Percentiles rank a stretch among this genome's conserved stretches.
phyloP scores from a whole-genome alignment of 2,329 filamentous ascomycete genomes.

The Sporothrix curviconia region DNA sequence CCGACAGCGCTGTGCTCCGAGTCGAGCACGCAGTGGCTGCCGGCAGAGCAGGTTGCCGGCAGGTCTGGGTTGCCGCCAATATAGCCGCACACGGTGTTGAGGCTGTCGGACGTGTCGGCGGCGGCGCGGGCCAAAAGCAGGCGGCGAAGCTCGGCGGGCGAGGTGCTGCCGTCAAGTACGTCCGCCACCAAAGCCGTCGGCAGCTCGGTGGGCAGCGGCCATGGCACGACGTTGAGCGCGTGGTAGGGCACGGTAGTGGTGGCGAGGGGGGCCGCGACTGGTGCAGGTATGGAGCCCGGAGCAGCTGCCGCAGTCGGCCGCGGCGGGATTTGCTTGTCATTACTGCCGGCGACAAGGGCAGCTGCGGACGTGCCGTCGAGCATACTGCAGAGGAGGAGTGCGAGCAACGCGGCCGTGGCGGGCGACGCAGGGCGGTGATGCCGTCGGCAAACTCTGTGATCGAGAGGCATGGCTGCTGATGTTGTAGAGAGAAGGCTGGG shows the following conservation, averaged over 20 bases:
- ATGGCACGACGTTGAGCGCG: conserved; percentile 29
- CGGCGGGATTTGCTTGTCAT: background rate
- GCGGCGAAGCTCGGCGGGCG: background rate
- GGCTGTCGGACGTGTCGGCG: no score
- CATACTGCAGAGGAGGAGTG: conserved; percentile 25
- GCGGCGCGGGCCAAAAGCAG: conserved; percentile 32
- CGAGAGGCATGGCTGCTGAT: no score
- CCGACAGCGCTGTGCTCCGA: conserved; percentile 24
- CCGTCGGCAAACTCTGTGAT: no score
- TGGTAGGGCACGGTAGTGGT: conserved; percentile 25
- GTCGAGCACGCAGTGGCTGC: conserved; percentile 53
- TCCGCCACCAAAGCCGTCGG: no score
- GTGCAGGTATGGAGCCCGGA: background rate
- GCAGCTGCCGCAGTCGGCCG: background rate
- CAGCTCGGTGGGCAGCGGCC: conserved; percentile 35
- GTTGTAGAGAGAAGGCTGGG: no score
- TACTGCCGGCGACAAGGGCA: conserved; percentile 9
- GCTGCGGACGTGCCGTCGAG: conserved; percentile 24
- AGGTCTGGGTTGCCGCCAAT: conserved; percentile 45
- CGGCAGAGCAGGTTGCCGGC: conserved; percentile 50
- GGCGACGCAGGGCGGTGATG: no score
- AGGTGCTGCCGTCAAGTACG: no score
- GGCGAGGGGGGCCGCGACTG: conserved; percentile 11
- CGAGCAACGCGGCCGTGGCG: no score
- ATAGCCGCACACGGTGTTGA: conserved; percentile 55